A percentile compares a stretch with the other conserved stretches of the same genome.
Conservation (phyloP, 495 filamentous ascomycete species). For the Podospora bellae-mahoneyi region DNA sequence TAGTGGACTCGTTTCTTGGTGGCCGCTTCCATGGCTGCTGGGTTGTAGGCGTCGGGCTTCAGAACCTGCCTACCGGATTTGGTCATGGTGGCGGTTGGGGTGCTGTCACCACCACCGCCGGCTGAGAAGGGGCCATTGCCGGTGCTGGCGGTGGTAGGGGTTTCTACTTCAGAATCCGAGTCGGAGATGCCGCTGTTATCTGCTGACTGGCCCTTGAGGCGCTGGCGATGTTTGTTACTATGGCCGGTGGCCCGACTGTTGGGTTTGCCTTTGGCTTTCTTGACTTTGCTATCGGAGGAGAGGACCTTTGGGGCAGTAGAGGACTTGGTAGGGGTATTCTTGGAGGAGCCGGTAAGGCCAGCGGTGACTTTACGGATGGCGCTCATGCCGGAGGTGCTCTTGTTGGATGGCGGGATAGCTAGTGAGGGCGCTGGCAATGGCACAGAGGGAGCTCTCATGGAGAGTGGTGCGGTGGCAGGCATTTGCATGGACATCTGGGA, state of each 20-base stretch:
- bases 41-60: slow-evolving; percentile 69
- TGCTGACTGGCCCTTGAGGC: slow-evolving; percentile 21
- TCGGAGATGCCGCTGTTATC: slow-evolving; percentile 19
- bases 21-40: slow-evolving; percentile 44
- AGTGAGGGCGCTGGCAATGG: background rate
- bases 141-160: background rate
- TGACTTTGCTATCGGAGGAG: slow-evolving; percentile 26
- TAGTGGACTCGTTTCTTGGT: slow-evolving; percentile 42
- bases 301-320: slow-evolving; percentile 10
- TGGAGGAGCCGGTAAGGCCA: slow-evolving; percentile 21
- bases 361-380: slow-evolving; percentile 33
- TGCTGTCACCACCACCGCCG: background rate
- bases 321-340: slow-evolving; percentile 18
- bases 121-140: background rate
- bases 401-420: background rate
- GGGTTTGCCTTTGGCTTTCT: slow-evolving; percentile 24
- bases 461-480: slow-evolving; percentile 15
- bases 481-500: slow-evolving; percentile 46
- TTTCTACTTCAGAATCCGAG: slow-evolving; percentile 14
- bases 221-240: slow-evolving; percentile 18
- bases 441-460: slow-evolving; percentile 1
- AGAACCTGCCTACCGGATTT: slow-evolving; percentile 80
- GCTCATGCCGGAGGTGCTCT: slow-evolving; percentile 22
- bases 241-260: background rate
- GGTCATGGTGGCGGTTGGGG: slow-evolving; percentile 46